A percentile compares a stretch with the other conserved stretches of the same genome.
Conservation (phyloP, 805 yeast species). For the Saccharomyces jurei region DNA sequence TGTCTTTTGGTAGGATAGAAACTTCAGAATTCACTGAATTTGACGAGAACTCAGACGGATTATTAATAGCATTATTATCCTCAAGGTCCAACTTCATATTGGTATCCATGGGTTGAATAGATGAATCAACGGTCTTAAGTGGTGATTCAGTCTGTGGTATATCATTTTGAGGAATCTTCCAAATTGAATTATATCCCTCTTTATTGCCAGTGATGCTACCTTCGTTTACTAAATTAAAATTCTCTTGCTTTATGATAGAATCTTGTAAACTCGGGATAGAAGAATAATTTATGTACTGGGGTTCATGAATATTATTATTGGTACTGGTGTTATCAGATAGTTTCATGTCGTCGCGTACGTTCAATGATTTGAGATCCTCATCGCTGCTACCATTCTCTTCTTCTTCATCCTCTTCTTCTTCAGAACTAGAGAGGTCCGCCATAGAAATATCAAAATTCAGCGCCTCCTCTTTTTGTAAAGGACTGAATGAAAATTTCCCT, state of each 20-base stretch:
- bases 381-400: constrained; percentile 8
- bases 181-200: constrained; percentile 20
- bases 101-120: constrained; percentile 2
- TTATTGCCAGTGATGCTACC: constrained; percentile 9
- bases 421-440: constrained; percentile 27
- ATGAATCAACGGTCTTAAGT: constrained; percentile 9
- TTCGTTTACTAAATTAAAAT: neutral
- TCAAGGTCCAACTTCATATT: neutral
- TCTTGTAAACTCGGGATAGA: constrained; percentile 10
- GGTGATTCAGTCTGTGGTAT: constrained; percentile 16
- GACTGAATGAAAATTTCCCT: constrained; percentile 63
- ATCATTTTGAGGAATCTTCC: constrained; percentile 20
- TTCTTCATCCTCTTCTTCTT: constrained; percentile 24
- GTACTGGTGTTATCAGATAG: constrained; percentile 10
- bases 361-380: constrained; percentile 17
- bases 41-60: constrained; percentile 3
- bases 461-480: constrained; percentile 25
- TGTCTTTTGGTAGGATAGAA: constrained; percentile 8
- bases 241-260: constrained; percentile 3
- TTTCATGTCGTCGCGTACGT: constrained; percentile 11
- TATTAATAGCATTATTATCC: neutral
- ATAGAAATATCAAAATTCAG: constrained; percentile 27
- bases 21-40: neutral
- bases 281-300: constrained; percentile 10
- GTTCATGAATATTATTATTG: constrained; percentile 8